Conservation (phyloP, 176 grass and related monocot species). For the Oropetium thomaeum region DNA sequence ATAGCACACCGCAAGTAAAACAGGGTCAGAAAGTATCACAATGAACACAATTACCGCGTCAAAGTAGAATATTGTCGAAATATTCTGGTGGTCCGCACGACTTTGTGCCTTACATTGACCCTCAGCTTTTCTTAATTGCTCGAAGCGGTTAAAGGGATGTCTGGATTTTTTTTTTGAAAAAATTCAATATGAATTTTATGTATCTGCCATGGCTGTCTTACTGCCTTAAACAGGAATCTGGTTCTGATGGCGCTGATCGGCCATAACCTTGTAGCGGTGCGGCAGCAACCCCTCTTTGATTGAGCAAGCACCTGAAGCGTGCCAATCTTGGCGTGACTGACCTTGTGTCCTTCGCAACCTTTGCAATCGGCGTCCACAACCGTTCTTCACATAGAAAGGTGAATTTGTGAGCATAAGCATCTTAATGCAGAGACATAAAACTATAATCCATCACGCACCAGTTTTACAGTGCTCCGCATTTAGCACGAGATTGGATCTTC, state of each 20-base stretch:
- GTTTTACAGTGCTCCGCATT: not conserved
- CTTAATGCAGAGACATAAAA: not conserved
- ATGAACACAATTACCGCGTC: not conserved
- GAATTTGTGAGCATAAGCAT: slow-evolving; percentile 8
- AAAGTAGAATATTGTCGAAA: slow-evolving; percentile 2
- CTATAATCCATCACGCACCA: not conserved
- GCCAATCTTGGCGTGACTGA: slow-evolving; percentile 54
- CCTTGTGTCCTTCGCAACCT: slow-evolving; percentile 48
- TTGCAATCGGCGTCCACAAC: slow-evolving; percentile 65
- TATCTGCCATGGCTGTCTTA: slow-evolving; percentile 32
- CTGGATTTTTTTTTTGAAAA: slow-evolving; percentile 30
- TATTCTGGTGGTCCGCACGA: not conserved
- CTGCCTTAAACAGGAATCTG: slow-evolving; percentile 69
- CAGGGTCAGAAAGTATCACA: not conserved
- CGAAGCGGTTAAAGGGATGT: not conserved
- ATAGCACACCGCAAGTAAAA: not conserved
- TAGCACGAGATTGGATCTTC: not conserved
- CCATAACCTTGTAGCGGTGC: slow-evolving; percentile 57
- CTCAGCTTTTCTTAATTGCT: not conserved
- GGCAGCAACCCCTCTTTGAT: slow-evolving; percentile 78
- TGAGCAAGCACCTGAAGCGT: slow-evolving; percentile 83
- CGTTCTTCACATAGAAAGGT: slow-evolving; percentile 50
- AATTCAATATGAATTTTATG: slow-evolving; percentile 22
- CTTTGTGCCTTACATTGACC: slow-evolving; percentile 10
- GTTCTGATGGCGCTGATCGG: slow-evolving; percentile 46